Evolutionary conservation across 2,329 filamentous ascomycete species (phyloP), one percentile per base, ranked within the genome.

Genomic region (Fusarium nygamai): DNA sequence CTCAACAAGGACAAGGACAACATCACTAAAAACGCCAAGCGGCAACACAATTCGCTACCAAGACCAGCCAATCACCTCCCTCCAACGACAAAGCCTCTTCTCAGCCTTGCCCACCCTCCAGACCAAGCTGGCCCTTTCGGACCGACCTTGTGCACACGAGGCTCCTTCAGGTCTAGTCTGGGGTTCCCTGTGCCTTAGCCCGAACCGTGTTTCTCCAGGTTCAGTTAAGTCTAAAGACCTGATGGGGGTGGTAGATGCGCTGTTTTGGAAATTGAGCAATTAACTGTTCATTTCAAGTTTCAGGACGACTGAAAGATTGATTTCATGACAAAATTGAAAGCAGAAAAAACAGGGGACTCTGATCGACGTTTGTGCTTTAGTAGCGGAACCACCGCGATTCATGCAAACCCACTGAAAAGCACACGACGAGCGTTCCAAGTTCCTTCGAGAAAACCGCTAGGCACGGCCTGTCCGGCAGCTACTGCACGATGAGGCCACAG

Each of bases 401-500:
- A 61, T 75, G 72, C 64, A 33, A 66, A 41, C 66, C 66, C 61
- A 70, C 68, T 60, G 48, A 61, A 75, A 70, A 72, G 71, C 70
- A 72, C 65, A 74, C 58, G 74, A 74, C 43, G 47, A 47, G 60
- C 63, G 59, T 65, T 60, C 64, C 69, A 67, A 65, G 50, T 64
- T 69, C 33, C 75, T 78, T 78, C 76, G 74, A 67, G 76, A 78
- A 70, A 78, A 67, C 66, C 56, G 59, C 73, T 73, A 78, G 64
- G 46, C 62, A 71, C 75, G 76, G 76, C 59, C 72, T 53, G 69
- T 24, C 76, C 76, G 76, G 76, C 76, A 76, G 59, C 76, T 78
- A 78, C 76, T 78, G 76, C 75, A 78, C 73, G 70, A 78, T 72
- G 73, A 76, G 72, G 56, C 71, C 67, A 74, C 64, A 64, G 51